Conservation (phyloP, 2,329 filamentous ascomycete genomes). For the Plenodomus biglobosus region DNA sequence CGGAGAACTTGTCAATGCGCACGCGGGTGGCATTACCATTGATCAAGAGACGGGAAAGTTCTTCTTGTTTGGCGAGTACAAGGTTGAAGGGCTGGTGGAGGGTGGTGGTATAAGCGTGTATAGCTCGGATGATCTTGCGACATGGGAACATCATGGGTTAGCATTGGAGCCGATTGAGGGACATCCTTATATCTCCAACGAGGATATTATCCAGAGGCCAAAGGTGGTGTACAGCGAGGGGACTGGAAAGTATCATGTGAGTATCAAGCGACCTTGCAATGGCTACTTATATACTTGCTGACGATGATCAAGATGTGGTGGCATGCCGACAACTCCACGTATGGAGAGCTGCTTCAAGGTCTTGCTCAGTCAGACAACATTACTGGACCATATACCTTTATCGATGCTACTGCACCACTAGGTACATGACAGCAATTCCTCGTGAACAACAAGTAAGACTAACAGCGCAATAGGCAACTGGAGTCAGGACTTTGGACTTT, state of each 20-base stretch:
- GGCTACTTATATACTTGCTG: background rate
- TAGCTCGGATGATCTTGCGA: slow-evolving; percentile 62
- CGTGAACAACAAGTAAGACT: background rate
- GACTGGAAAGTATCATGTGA: slow-evolving; percentile 59
- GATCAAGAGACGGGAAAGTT: slow-evolving; percentile 58
- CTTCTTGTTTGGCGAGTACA: slow-evolving; percentile 65
- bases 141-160: slow-evolving; percentile 60
- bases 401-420: slow-evolving; percentile 57
- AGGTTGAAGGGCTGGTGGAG: slow-evolving; percentile 59
- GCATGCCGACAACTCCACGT: slow-evolving; percentile 62
- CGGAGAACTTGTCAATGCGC: slow-evolving; percentile 62
- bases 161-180: slow-evolving; percentile 58
- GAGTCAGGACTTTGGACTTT: slow-evolving; percentile 64
- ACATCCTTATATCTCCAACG: slow-evolving; percentile 57
- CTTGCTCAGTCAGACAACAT: slow-evolving; percentile 57
- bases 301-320: slow-evolving; percentile 54
- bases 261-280: slow-evolving; percentile 4
- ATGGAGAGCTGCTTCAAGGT: slow-evolving; percentile 60
- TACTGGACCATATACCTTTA: slow-evolving; percentile 57
- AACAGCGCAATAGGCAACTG: slow-evolving; percentile 50
- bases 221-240: slow-evolving; percentile 62
- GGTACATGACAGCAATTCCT: slow-evolving; percentile 18
- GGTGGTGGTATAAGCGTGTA: slow-evolving; percentile 61
- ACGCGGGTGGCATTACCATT: slow-evolving; percentile 59
- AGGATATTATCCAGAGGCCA: slow-evolving; percentile 62